Conservation (phyloP, 495 filamentous ascomycete genomes). For the Aspergillus ostianus region DNA sequence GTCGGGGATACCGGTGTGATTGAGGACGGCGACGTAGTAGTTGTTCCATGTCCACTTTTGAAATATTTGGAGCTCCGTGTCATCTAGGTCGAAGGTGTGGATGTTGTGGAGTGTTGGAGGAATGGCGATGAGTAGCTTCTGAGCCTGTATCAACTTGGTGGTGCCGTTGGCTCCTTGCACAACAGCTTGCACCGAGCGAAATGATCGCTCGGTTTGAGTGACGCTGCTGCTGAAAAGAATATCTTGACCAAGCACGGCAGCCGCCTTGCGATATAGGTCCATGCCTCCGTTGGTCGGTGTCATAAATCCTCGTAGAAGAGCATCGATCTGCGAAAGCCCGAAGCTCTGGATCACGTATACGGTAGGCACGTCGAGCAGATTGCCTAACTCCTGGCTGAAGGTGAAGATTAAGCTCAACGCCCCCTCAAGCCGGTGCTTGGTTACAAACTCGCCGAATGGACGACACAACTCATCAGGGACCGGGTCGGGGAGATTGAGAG, state of each 20-base stretch:
- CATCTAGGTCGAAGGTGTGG: slow-evolving; percentile 31
- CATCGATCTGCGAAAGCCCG: slow-evolving; percentile 19
- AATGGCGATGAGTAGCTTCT: slow-evolving; percentile 46
- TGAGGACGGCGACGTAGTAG: slow-evolving; percentile 46
- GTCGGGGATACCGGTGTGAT: slow-evolving; percentile 39
- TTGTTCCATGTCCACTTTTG: slow-evolving; percentile 22
- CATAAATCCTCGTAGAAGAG: slow-evolving; percentile 19
- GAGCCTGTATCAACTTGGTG: slow-evolving; percentile 36
- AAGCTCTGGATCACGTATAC: slow-evolving; percentile 32
- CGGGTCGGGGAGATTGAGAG: slow-evolving; percentile 44
- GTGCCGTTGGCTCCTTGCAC: slow-evolving; percentile 34
- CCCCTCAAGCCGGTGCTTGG: slow-evolving; percentile 39
- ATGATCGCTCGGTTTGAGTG: slow-evolving; percentile 23
- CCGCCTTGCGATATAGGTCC: slow-evolving; percentile 41
- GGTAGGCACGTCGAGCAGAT: slow-evolving; percentile 32
- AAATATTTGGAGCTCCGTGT: slow-evolving; percentile 38
- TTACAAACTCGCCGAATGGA: slow-evolving; percentile 47
- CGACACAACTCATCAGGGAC: slow-evolving; percentile 51
- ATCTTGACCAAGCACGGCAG: slow-evolving; percentile 25
- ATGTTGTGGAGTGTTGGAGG: slow-evolving; percentile 39
- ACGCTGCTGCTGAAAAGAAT: slow-evolving; percentile 33
- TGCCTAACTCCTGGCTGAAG: slow-evolving; percentile 36
- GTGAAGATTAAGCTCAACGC: slow-evolving; percentile 25
- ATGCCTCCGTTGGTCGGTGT: slow-evolving; percentile 36
- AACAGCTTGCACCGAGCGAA: slow-evolving; percentile 25